These are phyloP conservation scores for Piper longum DNA, from an alignment of 164 flowering plant genomes.

Conservation along the genomic window DNA sequence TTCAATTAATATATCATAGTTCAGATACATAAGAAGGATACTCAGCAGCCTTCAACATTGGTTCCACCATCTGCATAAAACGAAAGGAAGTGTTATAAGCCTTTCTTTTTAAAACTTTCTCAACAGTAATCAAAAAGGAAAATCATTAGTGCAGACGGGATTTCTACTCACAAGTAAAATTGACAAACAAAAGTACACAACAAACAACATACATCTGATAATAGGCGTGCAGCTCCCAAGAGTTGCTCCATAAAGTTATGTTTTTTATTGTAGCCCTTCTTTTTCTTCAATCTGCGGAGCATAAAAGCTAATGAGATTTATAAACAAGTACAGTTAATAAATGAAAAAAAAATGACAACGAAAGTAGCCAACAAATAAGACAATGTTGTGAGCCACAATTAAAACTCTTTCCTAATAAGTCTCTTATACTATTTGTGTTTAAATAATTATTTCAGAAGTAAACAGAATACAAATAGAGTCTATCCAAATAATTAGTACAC, in stretches of 20 bases:
- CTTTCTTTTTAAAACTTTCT: neutral
- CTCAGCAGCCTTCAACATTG: conserved; percentile 73
- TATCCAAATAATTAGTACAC: neutral
- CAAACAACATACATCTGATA: conserved; percentile 37
- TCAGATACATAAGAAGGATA: conserved; percentile 34
- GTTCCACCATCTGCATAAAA: conserved; percentile 67
- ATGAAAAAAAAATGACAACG: too few relatives aligned
- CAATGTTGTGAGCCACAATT: too few relatives aligned
- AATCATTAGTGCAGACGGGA: too few relatives aligned
- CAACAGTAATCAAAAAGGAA: neutral
- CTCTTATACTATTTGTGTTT: too few relatives aligned
- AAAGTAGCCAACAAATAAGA: too few relatives aligned
- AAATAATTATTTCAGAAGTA: too few relatives aligned
- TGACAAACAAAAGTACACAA: neutral
- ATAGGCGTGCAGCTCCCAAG: conserved; percentile 56
- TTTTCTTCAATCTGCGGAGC: conserved; percentile 46
- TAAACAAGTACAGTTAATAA: too few relatives aligned
- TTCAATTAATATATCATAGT: neutral
- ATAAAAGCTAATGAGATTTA: too few relatives aligned
- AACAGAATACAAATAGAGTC: too few relatives aligned
- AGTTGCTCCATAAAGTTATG: conserved; percentile 61
- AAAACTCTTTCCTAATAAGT: too few relatives aligned
- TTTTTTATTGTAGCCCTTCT: conserved; percentile 27
- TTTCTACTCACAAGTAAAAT: neutral
- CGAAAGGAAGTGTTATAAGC: neutral